phyloP scores from a whole-genome alignment of 805 yeast genomes.

The Jamesozyma spencerorum region DNA sequence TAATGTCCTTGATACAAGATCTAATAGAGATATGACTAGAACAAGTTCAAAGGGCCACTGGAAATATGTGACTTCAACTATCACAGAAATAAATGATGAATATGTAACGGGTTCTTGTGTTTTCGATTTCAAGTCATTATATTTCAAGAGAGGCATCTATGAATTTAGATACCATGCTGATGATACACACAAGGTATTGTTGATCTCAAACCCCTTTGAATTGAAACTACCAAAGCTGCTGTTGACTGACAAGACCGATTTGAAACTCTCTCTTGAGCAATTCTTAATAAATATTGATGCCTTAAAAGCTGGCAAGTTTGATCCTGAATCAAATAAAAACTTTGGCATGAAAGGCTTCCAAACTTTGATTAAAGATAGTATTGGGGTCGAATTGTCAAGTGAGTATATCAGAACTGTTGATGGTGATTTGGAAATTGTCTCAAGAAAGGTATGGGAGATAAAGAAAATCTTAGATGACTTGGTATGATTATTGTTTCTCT shows the following conservation, averaged over 20 bases:
- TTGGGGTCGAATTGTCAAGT: conserved; percentile 31
- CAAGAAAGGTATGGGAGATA: conserved; percentile 22
- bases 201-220: conserved; percentile 58
- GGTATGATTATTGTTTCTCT: too few relatives aligned
- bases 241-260: neutral
- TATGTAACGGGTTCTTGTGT: conserved; percentile 36
- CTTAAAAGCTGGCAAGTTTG: conserved; percentile 20
- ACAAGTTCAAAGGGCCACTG: conserved; percentile 61
- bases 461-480: conserved; percentile 20
- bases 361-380: conserved; percentile 26
- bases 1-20: conserved; percentile 49
- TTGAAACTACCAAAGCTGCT: conserved; percentile 36
- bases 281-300: conserved; percentile 16
- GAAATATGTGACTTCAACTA: conserved; percentile 32
- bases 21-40: conserved; percentile 45
- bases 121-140: conserved; percentile 41
- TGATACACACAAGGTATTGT: conserved; percentile 60
- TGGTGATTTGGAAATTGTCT: conserved; percentile 23
- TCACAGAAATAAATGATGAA: conserved; percentile 21
- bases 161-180: conserved; percentile 65
- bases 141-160: conserved; percentile 62
- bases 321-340: conserved; percentile 16
- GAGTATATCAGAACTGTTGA: conserved; percentile 27
- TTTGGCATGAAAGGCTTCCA: conserved; percentile 21
- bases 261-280: conserved; percentile 18